These are phyloP conservation scores for Pulveroboletus sp. DNA, from an alignment of 768 basidiomycete species.

Conservation along the genomic window DNA sequence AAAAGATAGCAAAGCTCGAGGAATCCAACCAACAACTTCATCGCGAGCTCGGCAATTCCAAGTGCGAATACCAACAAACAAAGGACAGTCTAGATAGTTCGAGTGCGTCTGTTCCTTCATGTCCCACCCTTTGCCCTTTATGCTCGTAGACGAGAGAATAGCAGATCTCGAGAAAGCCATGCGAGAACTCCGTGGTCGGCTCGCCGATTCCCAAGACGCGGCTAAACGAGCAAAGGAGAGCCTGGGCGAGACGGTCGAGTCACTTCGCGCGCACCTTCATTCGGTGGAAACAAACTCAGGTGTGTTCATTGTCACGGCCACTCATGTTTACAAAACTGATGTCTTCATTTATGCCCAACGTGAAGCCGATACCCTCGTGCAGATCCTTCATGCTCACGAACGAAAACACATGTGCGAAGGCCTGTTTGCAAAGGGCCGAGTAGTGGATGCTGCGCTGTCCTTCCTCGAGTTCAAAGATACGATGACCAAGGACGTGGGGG, in stretches of 20 bases:
- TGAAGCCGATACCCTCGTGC: neutral
- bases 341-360: neutral
- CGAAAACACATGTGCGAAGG: conserved; percentile 3
- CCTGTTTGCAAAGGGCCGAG: neutral
- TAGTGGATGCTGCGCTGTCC: conserved; percentile 2
- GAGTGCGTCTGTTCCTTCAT: neutral
- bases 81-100: neutral
- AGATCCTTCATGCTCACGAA: neutral
- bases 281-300: neutral
- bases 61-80: neutral
- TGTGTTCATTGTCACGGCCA: neutral
- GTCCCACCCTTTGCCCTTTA: neutral
- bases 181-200: neutral
- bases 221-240: neutral
- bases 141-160: neutral
- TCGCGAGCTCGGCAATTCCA: neutral
- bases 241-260: neutral
- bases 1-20: neutral
- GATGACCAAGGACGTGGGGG: neutral
- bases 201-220: neutral
- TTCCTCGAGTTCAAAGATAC: neutral
- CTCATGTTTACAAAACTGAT: neutral
- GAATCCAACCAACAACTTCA: neutral
- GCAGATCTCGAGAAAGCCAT: neutral
- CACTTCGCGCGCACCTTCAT: neutral